Evolutionary conservation across 108 stramenopile genomes (phyloP).

Genomic region (Stephanodiscus minutulus): DNA sequence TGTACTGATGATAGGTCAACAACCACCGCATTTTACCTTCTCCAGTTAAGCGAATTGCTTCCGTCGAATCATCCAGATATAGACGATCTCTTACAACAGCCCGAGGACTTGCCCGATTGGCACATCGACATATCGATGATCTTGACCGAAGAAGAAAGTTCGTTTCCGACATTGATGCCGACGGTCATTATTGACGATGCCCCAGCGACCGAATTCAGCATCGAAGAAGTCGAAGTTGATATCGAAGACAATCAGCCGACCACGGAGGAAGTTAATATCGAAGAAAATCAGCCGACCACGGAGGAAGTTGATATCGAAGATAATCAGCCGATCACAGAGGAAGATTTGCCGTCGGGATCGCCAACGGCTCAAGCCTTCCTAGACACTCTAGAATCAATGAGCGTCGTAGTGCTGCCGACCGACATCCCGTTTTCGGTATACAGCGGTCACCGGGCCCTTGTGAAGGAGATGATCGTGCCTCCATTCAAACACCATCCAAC

Average conservation of each 20-base stretch:
- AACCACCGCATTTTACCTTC: background rate
- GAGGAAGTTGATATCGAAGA: too few relatives aligned
- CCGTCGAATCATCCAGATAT: slow-evolving; percentile 28
- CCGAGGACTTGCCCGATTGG: background rate
- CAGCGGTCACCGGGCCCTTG: slow-evolving; percentile 23
- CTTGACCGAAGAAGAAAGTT: background rate
- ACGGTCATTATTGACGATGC: background rate
- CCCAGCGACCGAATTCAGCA: background rate
- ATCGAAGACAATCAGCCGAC: background rate
- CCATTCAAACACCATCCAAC: slow-evolving; percentile 27
- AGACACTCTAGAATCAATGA: background rate
- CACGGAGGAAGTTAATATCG: too few relatives aligned
- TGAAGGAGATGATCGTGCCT: slow-evolving; percentile 9
- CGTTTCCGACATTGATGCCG: too few relatives aligned
- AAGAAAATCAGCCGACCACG: too few relatives aligned
- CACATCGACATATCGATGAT: slow-evolving; percentile 19
- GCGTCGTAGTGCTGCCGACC: background rate
- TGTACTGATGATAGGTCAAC: background rate
- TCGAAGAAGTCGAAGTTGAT: background rate
- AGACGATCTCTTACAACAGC: slow-evolving; percentile 18
- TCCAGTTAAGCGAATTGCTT: slow-evolving; percentile 11
- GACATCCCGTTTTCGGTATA: slow-evolving; percentile 21
- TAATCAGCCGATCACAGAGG: background rate
- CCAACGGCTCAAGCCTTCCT: slow-evolving; percentile 1
- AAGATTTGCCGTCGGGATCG: background rate